These are phyloP conservation scores for Trichoderma semiorbis DNA, from an alignment of 2,329 filamentous ascomycete species.

Conservation along the genomic window DNA sequence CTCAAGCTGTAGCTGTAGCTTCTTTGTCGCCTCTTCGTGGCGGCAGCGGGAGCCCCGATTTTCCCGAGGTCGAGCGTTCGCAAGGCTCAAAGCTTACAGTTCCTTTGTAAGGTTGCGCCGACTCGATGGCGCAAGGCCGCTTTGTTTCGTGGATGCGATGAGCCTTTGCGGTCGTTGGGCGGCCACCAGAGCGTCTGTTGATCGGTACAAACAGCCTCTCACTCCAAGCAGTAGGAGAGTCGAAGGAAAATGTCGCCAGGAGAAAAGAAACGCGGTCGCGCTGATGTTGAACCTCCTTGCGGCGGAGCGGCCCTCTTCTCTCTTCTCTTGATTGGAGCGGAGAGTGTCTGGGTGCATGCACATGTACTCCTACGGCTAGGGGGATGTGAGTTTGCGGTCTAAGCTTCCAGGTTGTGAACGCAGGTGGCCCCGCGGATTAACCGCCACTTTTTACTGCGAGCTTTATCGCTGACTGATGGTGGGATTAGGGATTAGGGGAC, in stretches of 20 bases:
- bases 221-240: background rate
- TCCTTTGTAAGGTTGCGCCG: background rate
- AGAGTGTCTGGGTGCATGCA: background rate
- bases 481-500: background rate
- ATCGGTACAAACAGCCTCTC: background rate
- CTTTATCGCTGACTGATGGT: background rate
- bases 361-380: background rate
- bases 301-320: constrained; percentile 10
- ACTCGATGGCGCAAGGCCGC: constrained; percentile 4
- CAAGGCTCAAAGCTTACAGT: background rate
- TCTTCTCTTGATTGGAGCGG: constrained; percentile 18
- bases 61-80: constrained; percentile 10
- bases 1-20: constrained; percentile 8
- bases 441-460: background rate
- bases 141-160: background rate
- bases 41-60: constrained; percentile 1
- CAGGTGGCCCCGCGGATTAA: constrained; percentile 14
- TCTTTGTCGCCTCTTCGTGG: background rate
- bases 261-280: constrained; percentile 22
- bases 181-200: background rate
- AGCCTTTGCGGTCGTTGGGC: background rate
- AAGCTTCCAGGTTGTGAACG: constrained; percentile 5
- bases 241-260: background rate
- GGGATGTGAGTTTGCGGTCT: constrained; percentile 15
- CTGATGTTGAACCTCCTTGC: constrained; percentile 19